Evolutionary conservation across 2,329 filamentous ascomycete species (phyloP), one percentile per base, ranked within the genome.

Genomic region (Penicillium sp.): DNA sequence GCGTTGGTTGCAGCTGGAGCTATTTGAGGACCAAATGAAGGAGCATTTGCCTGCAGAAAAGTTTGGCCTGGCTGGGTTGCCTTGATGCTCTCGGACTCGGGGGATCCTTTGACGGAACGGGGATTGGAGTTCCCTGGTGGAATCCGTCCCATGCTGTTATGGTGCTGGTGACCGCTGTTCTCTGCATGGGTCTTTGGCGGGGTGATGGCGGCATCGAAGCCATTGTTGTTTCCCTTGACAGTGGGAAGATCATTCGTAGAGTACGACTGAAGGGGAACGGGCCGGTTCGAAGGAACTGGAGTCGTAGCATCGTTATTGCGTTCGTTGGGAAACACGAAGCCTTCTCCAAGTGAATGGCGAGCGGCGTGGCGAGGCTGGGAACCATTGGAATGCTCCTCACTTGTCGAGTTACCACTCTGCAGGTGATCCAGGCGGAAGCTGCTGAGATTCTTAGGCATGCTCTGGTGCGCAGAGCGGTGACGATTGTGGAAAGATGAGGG

Each of bases 231-330:
- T 59, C 81, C 87, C 81, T 94, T 96, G 66, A 91, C 79, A 7
- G 91, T 95, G 4, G 91, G 89, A 17, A 97, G 81, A 66, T 97
- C 92, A 71, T 89, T 94, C 47, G 90, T 86, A 8, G 94, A 97
- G 76, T 90, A 97, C 37, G 89, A 87, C 73, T 92, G 89, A 51
- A 96, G 52, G 8, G 72, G 69, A 4, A 62, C 63, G 15, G 75
- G 75, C 18, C 75, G 72, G 59, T 59, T 82, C 21, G 66, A 59
- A n/a, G 61, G 42, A 36, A 60, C 58, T 13, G 68, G 50, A 20
- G 63, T 58, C 13, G 59, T 50, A 3, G 54, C 54, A 20, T 71
- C 68, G 24, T 64, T 58, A 12, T 50, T 55, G 7, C 56, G 58
- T 13, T 71, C 68, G 45, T 68, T 65, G 24, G 67, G 64, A 42